Base-by-base conservation (phyloP, 1,284 basidiomycete genomes). In the Fomitopsis schrenkii region DNA sequence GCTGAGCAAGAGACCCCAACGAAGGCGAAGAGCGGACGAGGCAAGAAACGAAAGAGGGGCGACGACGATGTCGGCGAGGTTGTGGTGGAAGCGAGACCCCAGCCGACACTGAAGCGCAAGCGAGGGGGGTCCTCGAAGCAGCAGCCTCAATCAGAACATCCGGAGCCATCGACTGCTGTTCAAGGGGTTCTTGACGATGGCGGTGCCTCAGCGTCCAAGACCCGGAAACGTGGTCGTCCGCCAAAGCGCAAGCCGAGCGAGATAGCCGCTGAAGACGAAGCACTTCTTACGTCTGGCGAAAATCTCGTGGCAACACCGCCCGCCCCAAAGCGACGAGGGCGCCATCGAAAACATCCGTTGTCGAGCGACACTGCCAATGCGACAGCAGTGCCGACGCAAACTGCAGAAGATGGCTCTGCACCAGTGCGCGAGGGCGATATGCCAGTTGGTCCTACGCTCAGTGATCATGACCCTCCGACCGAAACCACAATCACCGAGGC, bases 91-190 rank as follows among this genome's bases (percentile, higher is more conserved):
- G 75, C 59, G 50, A 64, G 38, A 3, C 14, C 58, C 64, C 68
- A 62, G 63, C 70, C 66, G 54, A 70, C 68, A 2, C 65, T 67
- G 60, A 79, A 76, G 67, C 71, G 58, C 53, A 78, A 71, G 57
- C 72, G 77, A 42, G 77, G 75, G 7, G 72, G 79, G 19, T 74
- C 77, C 5, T 71, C 68, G 42, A 80, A 77, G 61, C 60, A 54
- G 15, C 46, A 22, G 19, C 17, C 45, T 14, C 30, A 14, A 35
- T 45, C 28, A 15, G 28, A 8, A n/a, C 19, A 9, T 12, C 5
- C 48, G 5, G 28, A 50, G 28, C 12, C 28, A 17, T 33, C 48
- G 1, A 7, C 48, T 30, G 28, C 14, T 44, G 17, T 28, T 5
- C 14, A 38, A 33, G 30, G 40, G 48, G 22, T 15, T 3, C 26